Evolutionary conservation across 192 early-diverging fungal genomes (phyloP).

Genomic region (Umbelopsis vinacea): DNA sequence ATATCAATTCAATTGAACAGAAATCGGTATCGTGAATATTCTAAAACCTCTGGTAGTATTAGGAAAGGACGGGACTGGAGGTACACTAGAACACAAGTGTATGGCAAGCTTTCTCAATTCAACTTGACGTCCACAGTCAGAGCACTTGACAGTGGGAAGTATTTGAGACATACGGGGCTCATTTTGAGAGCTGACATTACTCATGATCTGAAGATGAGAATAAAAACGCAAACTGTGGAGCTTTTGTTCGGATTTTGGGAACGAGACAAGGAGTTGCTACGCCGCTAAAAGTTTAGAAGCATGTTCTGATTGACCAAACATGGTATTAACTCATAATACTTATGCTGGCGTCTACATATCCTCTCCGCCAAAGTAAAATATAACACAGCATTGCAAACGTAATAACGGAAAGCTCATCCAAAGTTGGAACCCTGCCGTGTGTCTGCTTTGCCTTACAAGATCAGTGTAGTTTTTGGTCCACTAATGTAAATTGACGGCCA

Average conservation of each 20-base stretch:
- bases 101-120: slow-evolving; percentile 54
- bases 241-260: slow-evolving; percentile 13
- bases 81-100: slow-evolving; percentile 56
- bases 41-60: slow-evolving; percentile 1
- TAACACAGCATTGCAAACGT: neutral
- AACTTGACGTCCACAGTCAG: slow-evolving; percentile 60
- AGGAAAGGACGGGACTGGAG: slow-evolving; percentile 49
- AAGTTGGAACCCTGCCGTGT: neutral
- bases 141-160: slow-evolving; percentile 59
- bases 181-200: slow-evolving; percentile 16
- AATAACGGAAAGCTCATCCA: neutral
- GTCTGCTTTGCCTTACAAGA: neutral
- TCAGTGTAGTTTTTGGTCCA: neutral
- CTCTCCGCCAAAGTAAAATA: slow-evolving; percentile 2
- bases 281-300: slow-evolving; percentile 10
- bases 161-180: slow-evolving; percentile 57
- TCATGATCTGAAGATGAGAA: slow-evolving; percentile 20
- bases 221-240: neutral
- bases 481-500: neutral
- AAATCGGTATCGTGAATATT: neutral
- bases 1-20: neutral
- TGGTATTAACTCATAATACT: neutral
- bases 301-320: slow-evolving; percentile 21
- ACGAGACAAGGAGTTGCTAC: slow-evolving; percentile 23
- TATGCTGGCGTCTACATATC: neutral